A percentile compares a stretch with the other conserved stretches of the same genome.
Evolutionary conservation across 306 rosid genomes (phyloP).

Genomic region (Hippophae gyantsensis): DNA sequence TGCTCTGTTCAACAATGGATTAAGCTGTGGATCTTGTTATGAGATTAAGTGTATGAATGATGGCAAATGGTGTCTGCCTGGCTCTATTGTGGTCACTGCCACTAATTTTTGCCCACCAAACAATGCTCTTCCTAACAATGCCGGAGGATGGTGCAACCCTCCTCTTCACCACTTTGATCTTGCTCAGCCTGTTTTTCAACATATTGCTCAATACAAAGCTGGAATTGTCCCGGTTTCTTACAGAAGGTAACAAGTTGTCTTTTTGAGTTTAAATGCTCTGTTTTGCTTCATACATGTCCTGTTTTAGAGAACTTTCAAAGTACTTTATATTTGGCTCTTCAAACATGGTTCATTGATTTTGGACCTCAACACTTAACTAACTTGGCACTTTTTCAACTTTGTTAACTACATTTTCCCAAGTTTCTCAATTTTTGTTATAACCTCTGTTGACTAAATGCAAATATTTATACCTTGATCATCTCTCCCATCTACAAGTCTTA

Average conservation of each 20-base stretch:
- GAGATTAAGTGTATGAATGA: constrained; percentile 68
- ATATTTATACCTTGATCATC: too few species aligned
- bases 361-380: too few species aligned
- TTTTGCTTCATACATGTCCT: too few species aligned
- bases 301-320: too few species aligned
- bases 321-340: too few species aligned
- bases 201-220: constrained; percentile 86
- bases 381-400: too few species aligned
- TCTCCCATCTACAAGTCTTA: too few species aligned
- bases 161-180: constrained; percentile 94
- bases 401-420: too few species aligned
- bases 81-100: constrained; percentile 90
- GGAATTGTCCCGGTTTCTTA: constrained; percentile 87
- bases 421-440: too few species aligned
- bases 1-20: constrained; percentile 85
- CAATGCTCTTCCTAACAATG: constrained; percentile 77
- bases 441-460: too few species aligned
- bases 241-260: constrained; percentile 42
- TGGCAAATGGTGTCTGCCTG: constrained; percentile 74
- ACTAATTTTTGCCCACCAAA: constrained; percentile 98
- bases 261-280: background rate
- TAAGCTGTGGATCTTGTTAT: constrained; percentile 90
- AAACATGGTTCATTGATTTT: too few species aligned
- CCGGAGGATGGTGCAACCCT: constrained; percentile 98
- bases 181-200: constrained; percentile 83